These are phyloP conservation scores for Cocos nucifera DNA, from an alignment of 176 grass and related monocot genomes.

Conservation along the genomic window DNA sequence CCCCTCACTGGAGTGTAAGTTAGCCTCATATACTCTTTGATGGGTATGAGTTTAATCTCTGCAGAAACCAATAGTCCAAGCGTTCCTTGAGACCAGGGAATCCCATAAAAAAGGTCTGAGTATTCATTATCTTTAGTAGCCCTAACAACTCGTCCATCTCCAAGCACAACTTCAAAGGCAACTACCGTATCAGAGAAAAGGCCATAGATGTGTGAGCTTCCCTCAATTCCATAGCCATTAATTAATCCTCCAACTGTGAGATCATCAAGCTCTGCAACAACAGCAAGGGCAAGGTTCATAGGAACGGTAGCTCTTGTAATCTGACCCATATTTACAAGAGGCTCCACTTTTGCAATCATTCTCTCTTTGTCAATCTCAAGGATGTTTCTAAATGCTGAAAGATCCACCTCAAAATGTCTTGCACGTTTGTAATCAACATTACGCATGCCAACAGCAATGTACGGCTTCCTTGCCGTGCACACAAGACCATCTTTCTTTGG, in stretches of 20 bases:
- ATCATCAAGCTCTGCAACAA: constrained; percentile 85
- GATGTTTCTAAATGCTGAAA: constrained; percentile 74
- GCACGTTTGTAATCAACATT: constrained; percentile 91
- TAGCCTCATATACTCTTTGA: constrained; percentile 93
- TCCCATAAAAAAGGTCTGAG: constrained; percentile 85
- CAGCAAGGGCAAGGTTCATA: constrained; percentile 77
- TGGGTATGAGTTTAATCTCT: constrained; percentile 79
- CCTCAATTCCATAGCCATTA: constrained; percentile 88
- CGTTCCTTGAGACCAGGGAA: constrained; percentile 93
- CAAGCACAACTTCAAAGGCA: constrained; percentile 65
- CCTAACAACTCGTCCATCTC: constrained; percentile 62
- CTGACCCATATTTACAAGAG: constrained; percentile 94
- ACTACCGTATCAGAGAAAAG: constrained; percentile 91
- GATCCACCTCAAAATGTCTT: constrained; percentile 84
- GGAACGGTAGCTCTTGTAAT: constrained; percentile 68
- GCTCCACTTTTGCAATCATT: constrained; percentile 75
- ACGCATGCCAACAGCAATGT: constrained; percentile 84
- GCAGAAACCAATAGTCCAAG: constrained; percentile 79
- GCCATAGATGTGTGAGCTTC: constrained; percentile 85
- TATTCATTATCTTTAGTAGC: constrained; percentile 89
- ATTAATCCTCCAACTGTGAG: constrained; percentile 89
- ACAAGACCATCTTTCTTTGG: constrained; percentile 90
- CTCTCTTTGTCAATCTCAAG: constrained; percentile 78
- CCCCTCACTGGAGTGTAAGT: constrained; percentile 57
- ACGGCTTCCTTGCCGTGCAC: constrained; percentile 88